Evolutionary conservation across 2,329 filamentous ascomycete species (phyloP).

Genomic region (Nothophaeocryptopus gaeumannii): DNA sequence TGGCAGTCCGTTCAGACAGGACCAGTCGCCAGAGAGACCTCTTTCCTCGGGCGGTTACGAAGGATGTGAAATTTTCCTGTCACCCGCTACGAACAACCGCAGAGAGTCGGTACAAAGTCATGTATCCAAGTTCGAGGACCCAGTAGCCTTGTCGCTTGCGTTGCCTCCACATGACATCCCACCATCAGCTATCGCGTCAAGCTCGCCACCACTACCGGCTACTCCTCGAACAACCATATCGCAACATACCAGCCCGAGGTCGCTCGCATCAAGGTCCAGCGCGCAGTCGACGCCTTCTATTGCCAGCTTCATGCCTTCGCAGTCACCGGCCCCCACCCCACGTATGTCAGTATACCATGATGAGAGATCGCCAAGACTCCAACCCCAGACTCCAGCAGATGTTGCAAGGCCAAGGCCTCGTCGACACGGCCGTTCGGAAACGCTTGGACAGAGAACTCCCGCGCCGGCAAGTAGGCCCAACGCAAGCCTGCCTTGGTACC

Average conservation of each 20-base stretch:
- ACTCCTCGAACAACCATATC: neutral
- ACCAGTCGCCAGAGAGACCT: constrained; percentile 1
- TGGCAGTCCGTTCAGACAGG: constrained; percentile 22
- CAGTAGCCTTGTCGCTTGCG: constrained; percentile 18
- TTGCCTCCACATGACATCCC: constrained; percentile 19
- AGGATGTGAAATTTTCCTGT: neutral
- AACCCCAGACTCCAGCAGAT: constrained; percentile 38
- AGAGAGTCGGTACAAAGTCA: constrained; percentile 3
- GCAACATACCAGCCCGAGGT: too few species aligned
- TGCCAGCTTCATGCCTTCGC: too few species aligned
- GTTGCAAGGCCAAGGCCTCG: constrained; percentile 19
- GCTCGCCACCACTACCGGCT: neutral
- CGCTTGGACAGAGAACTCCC: neutral
- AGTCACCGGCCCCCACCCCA: constrained; percentile 16
- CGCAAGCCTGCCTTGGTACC: neutral
- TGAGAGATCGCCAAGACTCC: constrained; percentile 22
- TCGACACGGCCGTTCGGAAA: constrained; percentile 19
- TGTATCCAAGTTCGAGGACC: constrained; percentile 10
- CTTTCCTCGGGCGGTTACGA: neutral
- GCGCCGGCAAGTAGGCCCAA: too few species aligned
- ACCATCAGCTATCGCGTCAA: constrained; percentile 2
- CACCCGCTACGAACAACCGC: neutral
- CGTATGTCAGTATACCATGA: constrained; percentile 34
- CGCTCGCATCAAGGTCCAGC: too few species aligned
- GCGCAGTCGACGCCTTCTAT: too few species aligned